Evolutionary conservation across 2,329 filamentous ascomycete species (phyloP), one percentile per base, ranked within the genome.

Genomic region (Epichloe sp.): DNA sequence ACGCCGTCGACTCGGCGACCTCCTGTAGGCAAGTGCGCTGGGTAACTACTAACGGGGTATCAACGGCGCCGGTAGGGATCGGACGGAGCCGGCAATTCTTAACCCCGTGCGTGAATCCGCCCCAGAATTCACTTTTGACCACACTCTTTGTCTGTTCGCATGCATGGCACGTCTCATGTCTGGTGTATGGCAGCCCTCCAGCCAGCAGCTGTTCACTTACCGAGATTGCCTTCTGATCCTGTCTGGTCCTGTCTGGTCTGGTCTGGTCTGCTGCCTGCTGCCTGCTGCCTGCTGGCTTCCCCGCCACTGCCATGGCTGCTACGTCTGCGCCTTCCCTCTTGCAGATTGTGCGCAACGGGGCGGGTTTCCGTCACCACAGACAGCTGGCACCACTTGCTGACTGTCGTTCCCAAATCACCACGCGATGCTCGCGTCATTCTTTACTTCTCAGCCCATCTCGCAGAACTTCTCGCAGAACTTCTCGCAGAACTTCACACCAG

Each of bases 71-170:
- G n/a, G 12, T 8, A 14, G 40, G 40, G 4, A 17, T 8, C 21
- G 21, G 21, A 43, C 52, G 52, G 52, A 45, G 52, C 48, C 52
- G 52, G 52, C 52, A n/a, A 50, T 46, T 53, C 52, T 46, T 53
- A 38, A 34, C 37, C 40, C 52, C 52, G 52, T 34, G 44, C 52
- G 52, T 34, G 44, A 47, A 31, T 10, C 36, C 42, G 21, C 36
- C 6, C 19, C 40, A 17, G 41, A 31, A 31, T 11, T 31, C 31
- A 31, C 31, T 31, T 31, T 31, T 10, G 10, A 31, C 31, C 31
- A 26, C 5, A 26, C 23, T 6, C 2, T 26, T 6, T 26, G 23
- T 26, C 23, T 26, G 23, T 26, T 26, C 23, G 23, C 23, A 26
- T 6, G 23, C 23, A 7, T 7, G 7, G 23, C 23, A 26, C 23